phyloP scores from a whole-genome alignment of 257 asterid genomes.

The Solanum pimpinellifolium region DNA sequence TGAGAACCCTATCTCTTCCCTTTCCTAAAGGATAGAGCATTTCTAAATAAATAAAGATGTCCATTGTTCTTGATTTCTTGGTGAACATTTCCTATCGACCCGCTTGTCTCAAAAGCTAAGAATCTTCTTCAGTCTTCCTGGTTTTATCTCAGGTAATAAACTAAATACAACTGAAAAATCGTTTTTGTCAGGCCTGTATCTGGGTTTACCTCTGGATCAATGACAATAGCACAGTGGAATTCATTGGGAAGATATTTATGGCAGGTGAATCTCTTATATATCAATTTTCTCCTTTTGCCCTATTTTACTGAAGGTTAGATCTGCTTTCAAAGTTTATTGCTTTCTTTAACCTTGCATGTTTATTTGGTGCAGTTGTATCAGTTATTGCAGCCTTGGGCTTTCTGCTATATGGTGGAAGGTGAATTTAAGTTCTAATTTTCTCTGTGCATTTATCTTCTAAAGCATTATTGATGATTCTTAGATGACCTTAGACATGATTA shows the following conservation, averaged over 20 bases:
- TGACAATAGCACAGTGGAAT: constrained; percentile 52
- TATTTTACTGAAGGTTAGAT: background rate
- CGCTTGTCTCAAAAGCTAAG: background rate
- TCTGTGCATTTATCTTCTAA: background rate
- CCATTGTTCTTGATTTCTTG: background rate
- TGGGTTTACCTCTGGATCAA: constrained; percentile 77
- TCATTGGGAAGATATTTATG: constrained; percentile 73
- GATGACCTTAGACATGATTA: background rate
- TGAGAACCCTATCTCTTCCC: background rate
- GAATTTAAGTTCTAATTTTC: constrained; percentile 3
- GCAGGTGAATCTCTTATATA: constrained; percentile 45
- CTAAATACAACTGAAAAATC: background rate
- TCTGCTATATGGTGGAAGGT: constrained; percentile 96
- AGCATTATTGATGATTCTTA: background rate
- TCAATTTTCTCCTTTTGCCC: background rate
- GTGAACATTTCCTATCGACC: background rate
- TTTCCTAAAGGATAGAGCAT: background rate
- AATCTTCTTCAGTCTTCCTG: background rate
- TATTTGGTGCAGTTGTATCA: constrained; percentile 64
- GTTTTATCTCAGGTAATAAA: background rate
- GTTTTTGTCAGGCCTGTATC: constrained; percentile 45
- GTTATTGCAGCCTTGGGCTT: constrained; percentile 84
- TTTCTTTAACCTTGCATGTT: constrained; percentile 3
- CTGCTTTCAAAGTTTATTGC: background rate
- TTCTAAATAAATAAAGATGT: background rate